Evolutionary conservation across 805 yeast genomes (phyloP), one percentile per base, ranked within the genome.

Genomic region (Wickerhamiella alocasiicola): DNA sequence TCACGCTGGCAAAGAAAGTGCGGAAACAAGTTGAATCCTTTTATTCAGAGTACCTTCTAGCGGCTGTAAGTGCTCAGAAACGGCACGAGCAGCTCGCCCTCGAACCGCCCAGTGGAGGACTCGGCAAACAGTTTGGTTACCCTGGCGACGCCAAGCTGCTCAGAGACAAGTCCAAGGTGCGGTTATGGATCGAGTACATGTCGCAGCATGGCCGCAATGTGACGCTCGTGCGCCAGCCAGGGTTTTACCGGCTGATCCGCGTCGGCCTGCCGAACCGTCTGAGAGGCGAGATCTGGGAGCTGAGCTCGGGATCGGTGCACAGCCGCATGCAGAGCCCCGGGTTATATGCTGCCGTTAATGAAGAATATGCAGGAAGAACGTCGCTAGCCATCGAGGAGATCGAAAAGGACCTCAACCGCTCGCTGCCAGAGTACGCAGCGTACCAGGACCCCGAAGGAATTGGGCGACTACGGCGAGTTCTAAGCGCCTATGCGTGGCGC

Each of bases 251-350:
- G 53, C 69, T 91, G 38, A 71, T 91, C 6, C 68, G 96, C 38
- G 91, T 87, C 12, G 97, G 98, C 0, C 67, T 91, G 18, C 97
- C 97, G n/a, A 88, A 88, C 55, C 70, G 93, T 44, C 65, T 91
- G 41, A 70, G 99, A 49, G 98, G 98, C 28, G 99, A 91, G 55
- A 65, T 91, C 11, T 91, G 99, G 99, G 98, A 91, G 57, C 62
- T 83, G 41, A 74, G 84, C 39, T 74, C 83, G 32, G 99, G 98
- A 3, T 78, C 94, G 0, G 75, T 85, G 67, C 83, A 74, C 54
- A 54, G 72, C 40, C 66, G 97, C 38, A 71, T 76, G 53, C 72
- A 73, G 39, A 66, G 79, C 51, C 68, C 67, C 9, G 72, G 69
- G 0, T 74, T 72, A 34, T 91, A 87, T 58, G 56, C 65, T 31